Evolutionary conservation across 2,329 filamentous ascomycete genomes (phyloP), one percentile per base, ranked within the genome.

Genomic region (Aureobasidium lini): DNA sequence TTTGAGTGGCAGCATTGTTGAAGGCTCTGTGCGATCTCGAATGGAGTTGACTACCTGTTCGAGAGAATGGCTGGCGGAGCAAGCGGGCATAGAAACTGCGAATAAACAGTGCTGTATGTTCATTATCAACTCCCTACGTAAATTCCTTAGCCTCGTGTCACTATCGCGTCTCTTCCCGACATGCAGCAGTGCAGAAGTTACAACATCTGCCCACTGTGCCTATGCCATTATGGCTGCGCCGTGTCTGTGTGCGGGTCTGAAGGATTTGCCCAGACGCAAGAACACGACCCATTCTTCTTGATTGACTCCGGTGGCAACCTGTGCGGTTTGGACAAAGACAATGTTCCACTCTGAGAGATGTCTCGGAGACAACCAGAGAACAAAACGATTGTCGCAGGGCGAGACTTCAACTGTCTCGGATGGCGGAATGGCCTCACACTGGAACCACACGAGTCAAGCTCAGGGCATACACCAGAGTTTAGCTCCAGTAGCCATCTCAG

Each of bases 331-430:
- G 23, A 29, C 15, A 43, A 36, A 54, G n/a, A 54, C 36, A 54
- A 7, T 44, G 39, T 44, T 56, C 52, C 40, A 56, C 40, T 44
- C 29, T 46, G 52, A 53, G 39, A 40, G n/a, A 52, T 52, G 48
- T 52, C 49, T 53, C 36, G 28, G 49, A 15, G 28, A 34, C 7
- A 34, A 42, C 23, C 28, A 53, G 10, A 52, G 23, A 40, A 31
- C 10, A 29, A 39, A 37, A 39, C 48, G 48, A 52, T 43, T 53
- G 49, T 43, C 28, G 49, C 49, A 53, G 29, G n/a, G 36, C 49
- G 49, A 53, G 49, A 53, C 49, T 43, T 15, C 36, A 53, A 43
- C 37, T 16, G 49, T 53, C 37, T 34, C 49, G 49, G 36, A 15
- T 15, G 7, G 4, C 49, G 37, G 28, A 53, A 15, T 13, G 10